phyloP scores from a whole-genome alignment of 2,329 filamentous ascomycete genomes.

The Penicillium olsonii region DNA sequence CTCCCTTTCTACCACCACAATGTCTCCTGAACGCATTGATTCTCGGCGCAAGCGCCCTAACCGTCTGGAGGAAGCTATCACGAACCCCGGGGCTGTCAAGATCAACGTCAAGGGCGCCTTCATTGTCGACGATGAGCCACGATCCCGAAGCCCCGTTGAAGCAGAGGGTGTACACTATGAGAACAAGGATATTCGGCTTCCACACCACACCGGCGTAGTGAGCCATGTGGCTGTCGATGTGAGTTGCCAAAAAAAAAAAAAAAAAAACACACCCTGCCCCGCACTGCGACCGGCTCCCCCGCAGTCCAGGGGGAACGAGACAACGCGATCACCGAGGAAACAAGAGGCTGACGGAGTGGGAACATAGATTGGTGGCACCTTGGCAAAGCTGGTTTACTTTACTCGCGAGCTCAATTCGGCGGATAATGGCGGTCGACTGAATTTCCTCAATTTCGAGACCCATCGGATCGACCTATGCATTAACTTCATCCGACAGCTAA shows the following conservation, averaged over 20 bases:
- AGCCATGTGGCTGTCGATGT: constrained; percentile 97
- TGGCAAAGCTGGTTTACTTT: constrained; percentile 97
- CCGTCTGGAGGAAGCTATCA: constrained; percentile 51
- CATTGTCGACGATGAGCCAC: constrained; percentile 80
- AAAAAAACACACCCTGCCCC: constrained; percentile 13
- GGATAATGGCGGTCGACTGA: constrained; percentile 83
- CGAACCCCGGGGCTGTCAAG: constrained; percentile 69
- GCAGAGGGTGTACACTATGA: constrained; percentile 66
- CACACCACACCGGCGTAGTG: constrained; percentile 91
- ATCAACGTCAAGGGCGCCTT: constrained; percentile 98
- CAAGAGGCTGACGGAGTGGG: not conserved
- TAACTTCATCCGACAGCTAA: constrained; percentile 83
- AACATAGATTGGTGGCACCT: constrained; percentile 82
- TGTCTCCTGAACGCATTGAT: constrained; percentile 33
- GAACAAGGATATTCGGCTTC: constrained; percentile 90
- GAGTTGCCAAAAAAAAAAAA: constrained; percentile 43
- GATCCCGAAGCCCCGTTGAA: constrained; percentile 51
- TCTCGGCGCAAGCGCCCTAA: constrained; percentile 29
- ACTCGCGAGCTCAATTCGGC: constrained; percentile 79
- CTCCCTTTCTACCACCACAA: constrained; percentile 24
- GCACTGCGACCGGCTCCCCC: constrained; percentile 29
- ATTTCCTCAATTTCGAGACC: constrained; percentile 96
- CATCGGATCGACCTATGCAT: constrained; percentile 92
- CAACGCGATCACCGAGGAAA: not conserved
- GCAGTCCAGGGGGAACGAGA: constrained; percentile 21